Conservation (phyloP, 305 asterid species). For the Caryopteris hybrid region DNA sequence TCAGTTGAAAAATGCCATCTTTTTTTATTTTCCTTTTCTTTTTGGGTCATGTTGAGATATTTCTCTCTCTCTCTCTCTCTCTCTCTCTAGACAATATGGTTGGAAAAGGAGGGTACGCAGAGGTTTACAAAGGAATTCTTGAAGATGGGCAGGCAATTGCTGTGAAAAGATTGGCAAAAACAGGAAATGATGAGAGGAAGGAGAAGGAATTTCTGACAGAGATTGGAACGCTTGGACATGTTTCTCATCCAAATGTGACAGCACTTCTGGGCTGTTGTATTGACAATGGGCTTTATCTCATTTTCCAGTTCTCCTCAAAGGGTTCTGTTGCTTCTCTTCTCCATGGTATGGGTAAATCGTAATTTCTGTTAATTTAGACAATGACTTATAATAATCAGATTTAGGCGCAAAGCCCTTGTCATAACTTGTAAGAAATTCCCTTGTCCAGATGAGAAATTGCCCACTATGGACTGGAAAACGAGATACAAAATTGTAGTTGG, state of each 20-base stretch:
- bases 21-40: no score
- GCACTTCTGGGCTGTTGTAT: slow-evolving; percentile 82
- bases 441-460: slow-evolving; percentile 49
- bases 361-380: no score
- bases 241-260: slow-evolving; percentile 72
- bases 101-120: slow-evolving; percentile 98
- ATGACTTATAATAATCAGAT: no score
- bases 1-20: background rate
- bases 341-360: slow-evolving; percentile 44
- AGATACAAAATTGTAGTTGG: slow-evolving; percentile 83
- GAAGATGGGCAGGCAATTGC: slow-evolving; percentile 81
- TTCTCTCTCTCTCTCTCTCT: background rate
- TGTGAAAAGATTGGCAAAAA: slow-evolving; percentile 65
- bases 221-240: slow-evolving; percentile 90
- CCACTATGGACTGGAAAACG: slow-evolving; percentile 73
- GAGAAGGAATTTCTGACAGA: slow-evolving; percentile 86
- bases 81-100: slow-evolving; percentile 59
- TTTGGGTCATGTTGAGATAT: no score
- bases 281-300: slow-evolving; percentile 83
- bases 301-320: slow-evolving; percentile 84
- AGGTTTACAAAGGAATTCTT: slow-evolving; percentile 81
- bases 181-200: slow-evolving; percentile 73
- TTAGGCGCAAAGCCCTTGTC: no score
- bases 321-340: slow-evolving; percentile 93
- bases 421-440: background rate